These are phyloP conservation scores for Andrographis paniculata DNA, from an alignment of 305 asterid genomes.

Conservation along the genomic window DNA sequence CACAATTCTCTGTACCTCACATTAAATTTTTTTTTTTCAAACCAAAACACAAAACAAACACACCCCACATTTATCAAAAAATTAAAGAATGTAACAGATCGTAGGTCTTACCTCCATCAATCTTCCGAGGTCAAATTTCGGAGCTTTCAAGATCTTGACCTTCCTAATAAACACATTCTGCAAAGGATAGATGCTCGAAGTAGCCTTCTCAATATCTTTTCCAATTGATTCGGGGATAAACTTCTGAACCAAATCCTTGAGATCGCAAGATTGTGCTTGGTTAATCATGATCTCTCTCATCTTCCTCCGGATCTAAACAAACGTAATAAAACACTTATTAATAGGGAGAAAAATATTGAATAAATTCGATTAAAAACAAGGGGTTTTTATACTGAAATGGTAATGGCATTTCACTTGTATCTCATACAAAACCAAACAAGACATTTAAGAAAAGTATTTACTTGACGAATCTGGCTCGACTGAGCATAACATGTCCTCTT, in stretches of 20 bases:
- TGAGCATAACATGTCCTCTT: constrained; percentile 85
- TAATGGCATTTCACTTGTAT: background rate
- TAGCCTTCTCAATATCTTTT: constrained; percentile 84
- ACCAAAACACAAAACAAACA: too few relatives aligned
- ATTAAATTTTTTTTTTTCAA: too few relatives aligned
- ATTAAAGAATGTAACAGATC: background rate
- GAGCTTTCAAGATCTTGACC: constrained; percentile 84
- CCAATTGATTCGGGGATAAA: constrained; percentile 87
- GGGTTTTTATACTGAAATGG: background rate
- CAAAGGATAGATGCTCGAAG: constrained; percentile 77
- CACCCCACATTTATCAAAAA: too few relatives aligned
- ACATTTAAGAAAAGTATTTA: constrained; percentile 13
- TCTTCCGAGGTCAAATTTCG: constrained; percentile 81
- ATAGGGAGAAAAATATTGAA: background rate
- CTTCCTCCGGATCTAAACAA: constrained; percentile 59
- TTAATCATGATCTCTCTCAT: constrained; percentile 80
- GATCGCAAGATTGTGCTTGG: constrained; percentile 68
- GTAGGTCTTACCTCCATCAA: constrained; percentile 61
- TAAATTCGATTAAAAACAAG: too few relatives aligned
- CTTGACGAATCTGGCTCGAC: constrained; percentile 83
- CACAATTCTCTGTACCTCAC: too few relatives aligned
- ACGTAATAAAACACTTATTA: background rate
- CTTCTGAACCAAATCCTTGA: constrained; percentile 72
- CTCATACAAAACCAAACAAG: background rate
- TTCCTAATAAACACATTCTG: constrained; percentile 78